Percentiles rank a stretch among this genome's conserved stretches.
phyloP scores from a whole-genome alignment of 2,329 filamentous ascomycete species.

The Onygena corvina region DNA sequence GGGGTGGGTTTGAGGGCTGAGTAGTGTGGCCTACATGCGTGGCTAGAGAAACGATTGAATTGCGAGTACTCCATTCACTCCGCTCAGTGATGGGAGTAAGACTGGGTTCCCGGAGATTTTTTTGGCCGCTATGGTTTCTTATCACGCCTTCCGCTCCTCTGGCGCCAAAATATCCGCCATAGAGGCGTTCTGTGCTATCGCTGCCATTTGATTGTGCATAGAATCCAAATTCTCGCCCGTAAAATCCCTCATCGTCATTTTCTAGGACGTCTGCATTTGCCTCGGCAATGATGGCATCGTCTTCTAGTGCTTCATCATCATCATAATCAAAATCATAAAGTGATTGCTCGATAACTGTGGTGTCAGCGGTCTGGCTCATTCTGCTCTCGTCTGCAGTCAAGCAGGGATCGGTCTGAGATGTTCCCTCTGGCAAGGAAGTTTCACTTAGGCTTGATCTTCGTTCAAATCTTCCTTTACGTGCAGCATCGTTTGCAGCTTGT shows the following conservation, averaged over 20 bases:
- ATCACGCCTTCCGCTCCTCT: slow-evolving; percentile 50
- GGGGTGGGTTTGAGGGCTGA: slow-evolving; percentile 54
- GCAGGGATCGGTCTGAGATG: slow-evolving; percentile 32
- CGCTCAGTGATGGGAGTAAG: slow-evolving; percentile 92
- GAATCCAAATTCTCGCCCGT: slow-evolving; percentile 93
- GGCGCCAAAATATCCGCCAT: slow-evolving; percentile 82
- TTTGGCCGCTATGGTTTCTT: slow-evolving; percentile 59
- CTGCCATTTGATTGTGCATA: slow-evolving; percentile 53
- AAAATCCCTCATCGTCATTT: slow-evolving; percentile 85
- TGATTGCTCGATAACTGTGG: slow-evolving; percentile 29
- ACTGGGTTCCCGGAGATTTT: slow-evolving; percentile 72
- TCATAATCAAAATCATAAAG: slow-evolving; percentile 41
- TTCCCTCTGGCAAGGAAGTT: slow-evolving; percentile 25
- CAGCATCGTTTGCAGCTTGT: slow-evolving; percentile 65
- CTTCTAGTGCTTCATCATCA: slow-evolving; percentile 58
- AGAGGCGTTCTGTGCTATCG: slow-evolving; percentile 48
- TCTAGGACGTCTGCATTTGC: slow-evolving; percentile 90
- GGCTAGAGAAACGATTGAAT: slow-evolving; percentile 68
- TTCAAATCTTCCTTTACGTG: slow-evolving; percentile 61
- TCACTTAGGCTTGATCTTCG: slow-evolving; percentile 44
- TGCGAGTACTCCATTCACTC: slow-evolving; percentile 90
- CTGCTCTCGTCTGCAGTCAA: slow-evolving; percentile 41
- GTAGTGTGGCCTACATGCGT: slow-evolving; percentile 41
- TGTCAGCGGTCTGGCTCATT: slow-evolving; percentile 36
- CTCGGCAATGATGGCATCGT: slow-evolving; percentile 85